Evolutionary conservation across 2,329 filamentous ascomycete species (phyloP), one percentile per base, ranked within the genome.

Genomic region (Aspergillus quadrilineatus): DNA sequence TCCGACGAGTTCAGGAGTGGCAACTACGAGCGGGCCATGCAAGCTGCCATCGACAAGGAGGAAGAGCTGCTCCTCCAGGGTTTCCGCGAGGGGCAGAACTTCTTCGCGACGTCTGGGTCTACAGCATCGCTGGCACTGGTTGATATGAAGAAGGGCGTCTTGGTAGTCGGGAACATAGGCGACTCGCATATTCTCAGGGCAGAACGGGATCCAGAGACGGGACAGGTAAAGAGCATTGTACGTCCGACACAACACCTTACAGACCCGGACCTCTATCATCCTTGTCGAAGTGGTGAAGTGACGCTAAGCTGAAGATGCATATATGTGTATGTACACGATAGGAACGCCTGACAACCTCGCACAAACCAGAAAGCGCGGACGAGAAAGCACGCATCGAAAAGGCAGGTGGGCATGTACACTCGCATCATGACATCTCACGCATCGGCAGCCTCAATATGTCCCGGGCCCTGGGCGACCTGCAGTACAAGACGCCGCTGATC

Each of bases 361-460:
- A 59, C 26, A 59, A 57, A 7, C 57, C 57, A 3, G 57, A 46
- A 1, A 37, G 29, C 17, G 10, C 22, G 0, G 36, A 29, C 1
- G 57, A 59, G 46, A 54, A 45, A 12, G 22, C 39, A 3, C 57
- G 57, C 14, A 57, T 59, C 10, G 41, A 57, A n/a, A 29, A 54
- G 14, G 57, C 57, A 0, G 57, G 57, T 1, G 57, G 57, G 3
- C 26, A 10, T 1, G 50, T 59, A 0, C 53, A 54, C 36, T 34
- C 12, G 3, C 50, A 54, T 14, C 42, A 45, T 12, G 51, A 55
- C 8, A 45, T 52, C 9, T 29, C 50, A n/a, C 49, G 57, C 26
- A 15, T 59, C 10, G 57, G 57, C 50, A 10, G 4, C n/a, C 43
- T 59, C 14, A 59, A 59, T 6, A 57, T 59, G 54, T 59, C 57